Percentiles rank a stretch among this genome's conserved stretches.
Evolutionary conservation across 1,139 yeast genomes (phyloP).

Genomic region (Debaryomyces psychrophilus): DNA sequence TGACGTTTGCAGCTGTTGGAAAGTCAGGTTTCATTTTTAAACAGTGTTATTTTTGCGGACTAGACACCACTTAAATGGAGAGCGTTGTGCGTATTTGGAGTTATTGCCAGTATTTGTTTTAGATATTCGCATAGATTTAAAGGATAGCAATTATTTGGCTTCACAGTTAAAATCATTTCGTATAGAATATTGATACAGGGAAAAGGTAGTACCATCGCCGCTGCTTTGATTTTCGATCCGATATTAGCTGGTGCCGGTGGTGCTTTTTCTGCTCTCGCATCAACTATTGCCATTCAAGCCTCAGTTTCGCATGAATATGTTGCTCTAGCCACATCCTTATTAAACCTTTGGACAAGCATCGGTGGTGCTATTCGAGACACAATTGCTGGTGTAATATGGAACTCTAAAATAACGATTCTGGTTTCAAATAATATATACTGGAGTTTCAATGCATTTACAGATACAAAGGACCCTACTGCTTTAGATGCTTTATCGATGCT

Average conservation of each 20-base stretch:
- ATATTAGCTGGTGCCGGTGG: neutral
- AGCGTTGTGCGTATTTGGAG: constrained; percentile 2
- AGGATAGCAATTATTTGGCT: neutral
- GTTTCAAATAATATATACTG: constrained; percentile 2
- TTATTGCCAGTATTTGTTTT: neutral
- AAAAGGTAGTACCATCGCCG: neutral
- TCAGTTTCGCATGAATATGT: neutral
- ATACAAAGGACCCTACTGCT: neutral
- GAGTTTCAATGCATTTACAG: neutral
- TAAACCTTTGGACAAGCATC: neutral
- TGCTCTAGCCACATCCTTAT: neutral
- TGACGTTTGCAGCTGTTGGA: constrained; percentile 33
- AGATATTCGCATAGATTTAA: neutral
- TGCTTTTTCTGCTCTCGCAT: neutral
- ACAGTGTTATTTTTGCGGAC: constrained; percentile 30
- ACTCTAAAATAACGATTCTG: neutral
- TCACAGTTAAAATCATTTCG: neutral
- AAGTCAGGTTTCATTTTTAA: constrained; percentile 23
- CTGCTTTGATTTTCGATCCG: neutral
- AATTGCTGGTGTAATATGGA: neutral
- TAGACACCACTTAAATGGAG: constrained; percentile 34
- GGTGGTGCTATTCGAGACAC: neutral
- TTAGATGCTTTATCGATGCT: neutral
- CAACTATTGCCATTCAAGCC: neutral
- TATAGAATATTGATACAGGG: neutral